Conservation (phyloP, 768 basidiomycete species). For the Serendipita vermifera region DNA sequence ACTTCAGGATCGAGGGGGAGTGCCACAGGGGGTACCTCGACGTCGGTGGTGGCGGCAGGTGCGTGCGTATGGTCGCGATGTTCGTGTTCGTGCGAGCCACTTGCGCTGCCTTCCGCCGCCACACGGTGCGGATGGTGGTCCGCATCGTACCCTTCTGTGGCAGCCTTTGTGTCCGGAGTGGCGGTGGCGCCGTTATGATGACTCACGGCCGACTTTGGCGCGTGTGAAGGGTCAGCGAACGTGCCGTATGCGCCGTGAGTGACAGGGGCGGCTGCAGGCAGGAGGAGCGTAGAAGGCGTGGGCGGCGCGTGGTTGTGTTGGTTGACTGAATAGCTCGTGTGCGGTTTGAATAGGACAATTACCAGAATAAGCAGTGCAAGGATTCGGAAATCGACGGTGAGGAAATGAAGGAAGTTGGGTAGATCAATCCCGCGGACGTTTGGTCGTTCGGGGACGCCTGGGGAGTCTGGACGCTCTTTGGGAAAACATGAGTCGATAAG, state of each 20-base stretch:
- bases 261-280: background rate
- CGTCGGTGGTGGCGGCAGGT: no score
- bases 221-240: background rate
- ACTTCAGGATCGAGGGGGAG: background rate
- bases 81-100: no score
- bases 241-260: background rate
- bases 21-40: background rate
- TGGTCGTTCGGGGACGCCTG: background rate
- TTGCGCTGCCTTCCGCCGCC: background rate
- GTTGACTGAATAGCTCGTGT: background rate
- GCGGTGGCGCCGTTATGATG: background rate
- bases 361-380: background rate
- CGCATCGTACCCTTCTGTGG: background rate
- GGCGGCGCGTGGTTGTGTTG: background rate
- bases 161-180: background rate
- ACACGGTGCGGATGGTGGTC: background rate
- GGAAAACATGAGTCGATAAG: background rate
- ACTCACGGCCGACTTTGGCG: background rate
- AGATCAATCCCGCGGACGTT: background rate
- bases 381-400: background rate
- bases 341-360: slow-evolving; percentile 1
- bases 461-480: background rate
- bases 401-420: slow-evolving; percentile 4
- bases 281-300: background rate
- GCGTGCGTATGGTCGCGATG: no score